phyloP scores from a whole-genome alignment of 257 asterid genomes.

The Salvia rosmarinus region DNA sequence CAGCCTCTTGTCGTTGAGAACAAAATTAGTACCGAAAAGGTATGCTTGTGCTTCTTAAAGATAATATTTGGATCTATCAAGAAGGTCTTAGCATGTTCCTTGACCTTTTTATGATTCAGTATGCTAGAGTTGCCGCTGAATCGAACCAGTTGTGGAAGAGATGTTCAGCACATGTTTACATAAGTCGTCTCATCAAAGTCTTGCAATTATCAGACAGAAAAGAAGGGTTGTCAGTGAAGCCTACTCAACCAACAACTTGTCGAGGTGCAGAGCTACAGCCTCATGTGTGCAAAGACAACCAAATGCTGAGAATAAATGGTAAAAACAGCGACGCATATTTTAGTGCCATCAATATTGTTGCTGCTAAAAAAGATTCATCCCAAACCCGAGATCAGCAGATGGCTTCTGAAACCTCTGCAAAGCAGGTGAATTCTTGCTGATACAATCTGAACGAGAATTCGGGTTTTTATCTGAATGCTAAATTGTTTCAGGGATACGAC shows the following conservation, averaged over 20 bases:
- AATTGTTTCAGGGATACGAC: slow-evolving; percentile 48
- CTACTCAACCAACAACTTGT: slow-evolving; percentile 34
- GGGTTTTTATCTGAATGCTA: slow-evolving; percentile 17
- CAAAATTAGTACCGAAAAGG: slow-evolving; percentile 46
- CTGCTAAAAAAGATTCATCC: slow-evolving; percentile 41
- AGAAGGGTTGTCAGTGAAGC: slow-evolving; percentile 38
- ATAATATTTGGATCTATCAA: slow-evolving; percentile 12
- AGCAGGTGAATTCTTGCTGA: slow-evolving; percentile 47
- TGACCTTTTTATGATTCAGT: slow-evolving; percentile 39
- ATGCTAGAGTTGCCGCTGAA: slow-evolving; percentile 34
- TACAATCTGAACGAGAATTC: neutral
- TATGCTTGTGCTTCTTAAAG: slow-evolving; percentile 30
- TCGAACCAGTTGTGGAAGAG: slow-evolving; percentile 63
- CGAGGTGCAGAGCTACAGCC: slow-evolving; percentile 41
- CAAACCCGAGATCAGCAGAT: slow-evolving; percentile 60
- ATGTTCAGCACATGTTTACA: slow-evolving; percentile 62
- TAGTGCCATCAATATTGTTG: slow-evolving; percentile 17
- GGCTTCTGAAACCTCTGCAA: slow-evolving; percentile 45
- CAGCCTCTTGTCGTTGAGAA: slow-evolving; percentile 37
- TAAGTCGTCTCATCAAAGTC: slow-evolving; percentile 59
- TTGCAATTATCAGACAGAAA: slow-evolving; percentile 46
- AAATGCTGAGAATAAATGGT: slow-evolving; percentile 25
- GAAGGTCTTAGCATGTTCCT: neutral
- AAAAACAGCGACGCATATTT: slow-evolving; percentile 32
- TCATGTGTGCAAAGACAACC: slow-evolving; percentile 7